phyloP scores from a whole-genome alignment of 2,329 filamentous ascomycete genomes.

The Talaromyces pinophilus region DNA sequence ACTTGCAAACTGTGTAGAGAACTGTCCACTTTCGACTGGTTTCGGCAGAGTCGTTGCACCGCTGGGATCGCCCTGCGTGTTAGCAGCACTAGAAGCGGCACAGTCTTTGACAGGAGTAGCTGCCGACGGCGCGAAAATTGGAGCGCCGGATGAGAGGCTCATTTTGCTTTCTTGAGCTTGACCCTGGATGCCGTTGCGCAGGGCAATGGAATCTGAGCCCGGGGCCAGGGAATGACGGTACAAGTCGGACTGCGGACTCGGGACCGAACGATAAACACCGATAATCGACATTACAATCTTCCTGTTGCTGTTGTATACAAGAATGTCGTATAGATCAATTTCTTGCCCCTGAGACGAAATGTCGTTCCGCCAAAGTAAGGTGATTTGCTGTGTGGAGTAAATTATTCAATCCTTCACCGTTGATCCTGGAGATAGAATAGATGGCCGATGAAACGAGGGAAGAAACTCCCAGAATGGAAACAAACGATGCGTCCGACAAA shows the following conservation, averaged over 20 bases:
- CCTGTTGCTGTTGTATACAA: not conserved
- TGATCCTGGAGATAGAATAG: not conserved
- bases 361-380: not conserved
- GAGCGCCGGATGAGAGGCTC: slow-evolving; percentile 10
- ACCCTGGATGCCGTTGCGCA: not conserved
- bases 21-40: slow-evolving; percentile 1
- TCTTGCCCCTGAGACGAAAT: not conserved
- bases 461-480: not conserved
- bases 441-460: not conserved
- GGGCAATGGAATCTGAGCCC: slow-evolving; percentile 4
- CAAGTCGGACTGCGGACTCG: slow-evolving; percentile 18
- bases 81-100: not conserved
- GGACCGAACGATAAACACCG: slow-evolving; percentile 19
- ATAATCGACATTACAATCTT: slow-evolving; percentile 22
- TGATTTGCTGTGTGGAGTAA: not conserved
- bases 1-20: not conserved
- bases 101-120: not conserved
- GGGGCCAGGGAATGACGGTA: slow-evolving; percentile 16
- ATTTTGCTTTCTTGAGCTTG: slow-evolving; percentile 18
- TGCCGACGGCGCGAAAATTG: slow-evolving; percentile 14
- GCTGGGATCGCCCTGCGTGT: not conserved
- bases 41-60: not conserved
- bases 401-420: not conserved
- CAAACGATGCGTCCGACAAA: not conserved
- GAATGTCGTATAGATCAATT: not conserved